phyloP scores from a whole-genome alignment of 1,284 basidiomycete species.

The Laetiporus sulphureus region DNA sequence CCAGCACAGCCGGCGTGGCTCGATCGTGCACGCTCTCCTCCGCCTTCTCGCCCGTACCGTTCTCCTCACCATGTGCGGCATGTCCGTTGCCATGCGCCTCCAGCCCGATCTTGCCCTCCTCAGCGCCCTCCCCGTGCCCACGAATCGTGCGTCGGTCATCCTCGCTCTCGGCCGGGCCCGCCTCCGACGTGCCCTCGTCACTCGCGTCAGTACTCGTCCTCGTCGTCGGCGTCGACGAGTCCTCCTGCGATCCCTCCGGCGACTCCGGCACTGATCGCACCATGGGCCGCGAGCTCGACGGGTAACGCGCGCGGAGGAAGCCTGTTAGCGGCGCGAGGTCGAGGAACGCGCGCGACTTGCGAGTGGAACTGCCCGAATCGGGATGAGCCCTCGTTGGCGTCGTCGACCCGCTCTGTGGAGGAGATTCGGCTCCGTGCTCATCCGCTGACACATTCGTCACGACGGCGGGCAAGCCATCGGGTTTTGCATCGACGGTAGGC shows the following conservation, averaged over 20 bases:
- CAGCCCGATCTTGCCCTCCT: constrained; percentile 22
- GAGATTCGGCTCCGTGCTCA: constrained; percentile 26
- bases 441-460: no score
- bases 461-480: constrained; percentile 1
- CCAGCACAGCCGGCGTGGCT: constrained; percentile 6
- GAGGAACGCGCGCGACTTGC: constrained; percentile 40
- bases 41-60: constrained; percentile 16
- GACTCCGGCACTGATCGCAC: constrained; percentile 20
- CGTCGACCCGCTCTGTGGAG: constrained; percentile 43
- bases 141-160: constrained; percentile 59
- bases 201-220: constrained; percentile 1
- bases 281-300: constrained; percentile 31
- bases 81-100: constrained; percentile 13
- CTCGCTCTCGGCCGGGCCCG: constrained; percentile 28
- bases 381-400: constrained; percentile 43
- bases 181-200: constrained; percentile 2
- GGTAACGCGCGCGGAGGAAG: constrained; percentile 55
- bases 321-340: constrained; percentile 58
- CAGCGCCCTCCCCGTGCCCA: constrained; percentile 20
- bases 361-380: constrained; percentile 22
- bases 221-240: constrained; percentile 13
- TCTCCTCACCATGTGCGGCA: constrained; percentile 5
- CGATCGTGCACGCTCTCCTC: constrained; percentile 9
- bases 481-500: background rate
- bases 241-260: constrained; percentile 1